Percentiles rank a stretch among this genome's conserved stretches.
Evolutionary conservation across 306 rosid genomes (phyloP).

Genomic region (Parietaria judaica): DNA sequence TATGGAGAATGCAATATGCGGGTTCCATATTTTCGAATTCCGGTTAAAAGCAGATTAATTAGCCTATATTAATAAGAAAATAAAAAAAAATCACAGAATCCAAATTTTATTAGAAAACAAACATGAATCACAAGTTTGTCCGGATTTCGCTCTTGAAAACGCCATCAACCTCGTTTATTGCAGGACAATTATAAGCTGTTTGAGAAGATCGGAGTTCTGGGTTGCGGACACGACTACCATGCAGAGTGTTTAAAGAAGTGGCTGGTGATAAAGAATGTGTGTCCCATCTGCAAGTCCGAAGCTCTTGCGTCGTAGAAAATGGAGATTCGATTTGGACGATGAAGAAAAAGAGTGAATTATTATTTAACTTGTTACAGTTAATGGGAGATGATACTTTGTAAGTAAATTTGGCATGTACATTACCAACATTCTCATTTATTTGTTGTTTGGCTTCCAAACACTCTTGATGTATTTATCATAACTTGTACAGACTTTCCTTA

Average conservation of each 20-base stretch:
- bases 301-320: slow-evolving; percentile 43
- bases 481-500: slow-evolving; percentile 49
- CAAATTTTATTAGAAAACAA: no score
- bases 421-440: slow-evolving; percentile 43
- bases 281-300: slow-evolving; percentile 96
- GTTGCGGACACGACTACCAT: slow-evolving; percentile 89
- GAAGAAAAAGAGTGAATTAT: slow-evolving; percentile 13
- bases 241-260: slow-evolving; percentile 72
- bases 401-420: slow-evolving; percentile 31
- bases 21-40: no score
- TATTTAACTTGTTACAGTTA: slow-evolving; percentile 48
- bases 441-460: slow-evolving; percentile 46
- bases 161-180: no score
- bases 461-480: slow-evolving; percentile 46
- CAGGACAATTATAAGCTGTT: slow-evolving; percentile 68
- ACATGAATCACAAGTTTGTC: no score
- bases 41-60: no score
- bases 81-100: no score
- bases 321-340: slow-evolving; percentile 3
- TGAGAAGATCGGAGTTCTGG: slow-evolving; percentile 64
- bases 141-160: no score
- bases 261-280: slow-evolving; percentile 77
- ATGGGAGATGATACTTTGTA: slow-evolving; percentile 8
- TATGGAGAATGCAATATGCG: no score
- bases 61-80: no score